Evolutionary conservation across 2,329 filamentous ascomycete species (phyloP), one percentile per base, ranked within the genome.

Genomic region (Onygena corvina): DNA sequence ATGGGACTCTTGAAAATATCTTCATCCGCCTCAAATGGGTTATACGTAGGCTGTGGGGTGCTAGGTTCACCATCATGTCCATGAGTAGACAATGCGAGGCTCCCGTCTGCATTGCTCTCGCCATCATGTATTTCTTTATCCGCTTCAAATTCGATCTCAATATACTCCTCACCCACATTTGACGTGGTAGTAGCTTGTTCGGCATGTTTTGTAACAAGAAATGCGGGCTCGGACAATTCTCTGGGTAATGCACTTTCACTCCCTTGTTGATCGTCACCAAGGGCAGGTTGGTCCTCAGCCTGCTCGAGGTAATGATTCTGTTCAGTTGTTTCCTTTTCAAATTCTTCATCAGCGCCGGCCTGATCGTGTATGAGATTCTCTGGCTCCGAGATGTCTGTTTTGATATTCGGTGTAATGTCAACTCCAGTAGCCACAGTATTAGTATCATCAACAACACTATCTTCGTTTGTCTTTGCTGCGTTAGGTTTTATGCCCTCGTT

Each of bases 1-100:
- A 46, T 31, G 18, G 55, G 56, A 27, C 55, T 63, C 30, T 61
- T 59, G 51, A 64, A 57, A 12, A 63, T 40, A 38, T 64, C 63
- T 48, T 63, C 63, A 50, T 60, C 56, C 48, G 61, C 58, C 47
- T 57, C 64, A 44, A 65, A 58, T 46, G 63, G 51, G 50, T 64
- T 58, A 54, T 66, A 55, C 4, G 56, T 54, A 18, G 56, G 54
- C 57, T 55, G 52, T 33, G 56, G 52, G 18, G 54, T 57, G n/a
- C 40, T 40, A 23, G 36, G 36, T 40, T 40, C 36, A 11, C 18
- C 36, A n/a, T 18, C 9, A 11, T 40, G 36, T n/a, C 25, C 36
- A 40, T 40, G n/a, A 4, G 36, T n/a, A 40, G 11, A 21, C 11
- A 20, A 12, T 5, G 18, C 25, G 25, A 23, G 27, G 38, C 7